These are phyloP conservation scores for Podaxis sp. DNA, from an alignment of 768 basidiomycete genomes.

Conservation along the genomic window DNA sequence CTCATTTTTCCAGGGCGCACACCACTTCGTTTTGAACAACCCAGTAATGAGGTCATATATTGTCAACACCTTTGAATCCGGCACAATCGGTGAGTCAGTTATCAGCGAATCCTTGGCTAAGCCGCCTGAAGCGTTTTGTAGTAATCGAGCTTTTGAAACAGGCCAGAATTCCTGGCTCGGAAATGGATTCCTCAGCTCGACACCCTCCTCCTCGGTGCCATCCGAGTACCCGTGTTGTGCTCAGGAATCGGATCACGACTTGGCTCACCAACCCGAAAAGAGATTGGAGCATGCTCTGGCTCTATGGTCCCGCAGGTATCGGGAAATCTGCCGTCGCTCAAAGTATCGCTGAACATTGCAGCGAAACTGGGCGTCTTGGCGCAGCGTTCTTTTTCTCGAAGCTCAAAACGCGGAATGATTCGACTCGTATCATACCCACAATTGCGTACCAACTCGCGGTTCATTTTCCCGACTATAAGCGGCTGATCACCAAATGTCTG, in stretches of 20 bases:
- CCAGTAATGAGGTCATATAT: not conserved
- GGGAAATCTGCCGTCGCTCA: conserved; percentile 13
- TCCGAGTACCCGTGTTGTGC: not conserved
- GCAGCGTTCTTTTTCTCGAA: conserved; percentile 9
- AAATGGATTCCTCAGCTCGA: conserved; percentile 9
- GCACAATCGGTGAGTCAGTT: too few relatives aligned
- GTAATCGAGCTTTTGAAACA: too few relatives aligned
- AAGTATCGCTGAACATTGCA: not conserved
- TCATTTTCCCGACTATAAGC: not conserved
- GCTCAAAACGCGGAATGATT: not conserved
- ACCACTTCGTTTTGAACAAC: not conserved
- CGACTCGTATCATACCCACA: not conserved
- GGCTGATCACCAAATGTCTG: not conserved
- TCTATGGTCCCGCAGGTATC: conserved; percentile 3
- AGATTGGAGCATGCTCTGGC: conserved; percentile 2
- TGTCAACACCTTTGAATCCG: too few relatives aligned
- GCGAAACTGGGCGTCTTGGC: not conserved
- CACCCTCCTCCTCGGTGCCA: conserved; percentile 8
- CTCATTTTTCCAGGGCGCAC: not conserved
- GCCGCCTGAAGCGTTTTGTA: too few relatives aligned
- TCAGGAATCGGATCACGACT: not conserved
- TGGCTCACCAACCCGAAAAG: not conserved
- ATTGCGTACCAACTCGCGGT: conserved; percentile 9
- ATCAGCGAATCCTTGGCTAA: too few relatives aligned
- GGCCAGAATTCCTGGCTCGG: not conserved